phyloP scores from a whole-genome alignment of 352 stramenopile species.

The Globisporangium paddicum region DNA sequence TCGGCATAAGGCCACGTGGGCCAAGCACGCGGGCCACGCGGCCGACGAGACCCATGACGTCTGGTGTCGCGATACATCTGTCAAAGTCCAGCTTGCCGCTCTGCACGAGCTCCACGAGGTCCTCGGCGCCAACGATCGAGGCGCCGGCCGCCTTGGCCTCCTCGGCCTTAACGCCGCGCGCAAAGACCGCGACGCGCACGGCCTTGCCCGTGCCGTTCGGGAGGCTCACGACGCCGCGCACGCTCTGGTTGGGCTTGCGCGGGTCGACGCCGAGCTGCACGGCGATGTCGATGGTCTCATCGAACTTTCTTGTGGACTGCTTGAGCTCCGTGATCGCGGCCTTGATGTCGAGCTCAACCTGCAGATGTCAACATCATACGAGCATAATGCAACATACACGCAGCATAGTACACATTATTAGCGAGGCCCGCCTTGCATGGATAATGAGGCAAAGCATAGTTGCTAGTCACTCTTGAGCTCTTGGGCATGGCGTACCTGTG shows the following conservation, averaged over 20 bases:
- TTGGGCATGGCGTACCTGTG: slow-evolving; percentile 31
- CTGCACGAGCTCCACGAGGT: slow-evolving; percentile 87
- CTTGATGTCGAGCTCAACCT: slow-evolving; percentile 61
- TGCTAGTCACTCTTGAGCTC: not conserved
- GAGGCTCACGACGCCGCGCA: slow-evolving; percentile 80
- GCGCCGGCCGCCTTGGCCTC: slow-evolving; percentile 88
- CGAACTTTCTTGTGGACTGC: slow-evolving; percentile 70
- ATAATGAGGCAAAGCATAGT: not conserved
- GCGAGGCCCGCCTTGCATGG: no score
- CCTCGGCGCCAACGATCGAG: slow-evolving; percentile 87
- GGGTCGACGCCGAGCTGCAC: slow-evolving; percentile 83
- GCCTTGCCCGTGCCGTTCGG: slow-evolving; percentile 86
- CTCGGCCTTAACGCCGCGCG: slow-evolving; percentile 83
- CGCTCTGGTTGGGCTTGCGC: slow-evolving; percentile 86
- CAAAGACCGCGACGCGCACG: slow-evolving; percentile 89
- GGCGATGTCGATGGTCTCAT: slow-evolving; percentile 85
- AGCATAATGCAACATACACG: not conserved
- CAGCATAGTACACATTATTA: no score
- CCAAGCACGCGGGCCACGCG: slow-evolving; percentile 91
- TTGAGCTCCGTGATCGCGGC: slow-evolving; percentile 55
- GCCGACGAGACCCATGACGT: slow-evolving; percentile 92
- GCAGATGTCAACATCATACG: not conserved
- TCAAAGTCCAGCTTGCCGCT: slow-evolving; percentile 90
- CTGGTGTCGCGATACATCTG: slow-evolving; percentile 89
- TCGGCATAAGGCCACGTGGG: slow-evolving; percentile 96